Evolutionary conservation across 257 asterid species (phyloP).

Genomic region (Jacaranda mimosifolia): DNA sequence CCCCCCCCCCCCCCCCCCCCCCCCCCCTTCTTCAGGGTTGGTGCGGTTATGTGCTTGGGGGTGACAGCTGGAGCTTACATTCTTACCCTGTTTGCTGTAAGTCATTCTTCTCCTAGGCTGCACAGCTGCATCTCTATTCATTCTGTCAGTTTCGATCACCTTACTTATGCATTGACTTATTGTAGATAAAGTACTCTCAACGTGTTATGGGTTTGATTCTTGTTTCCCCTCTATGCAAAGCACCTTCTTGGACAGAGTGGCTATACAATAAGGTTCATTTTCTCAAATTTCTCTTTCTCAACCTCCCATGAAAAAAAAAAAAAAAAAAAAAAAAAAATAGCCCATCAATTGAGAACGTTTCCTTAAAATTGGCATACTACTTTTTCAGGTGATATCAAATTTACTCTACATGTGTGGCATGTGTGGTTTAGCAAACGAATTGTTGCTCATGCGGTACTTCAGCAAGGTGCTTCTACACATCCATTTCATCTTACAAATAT

Average conservation of each 20-base stretch:
- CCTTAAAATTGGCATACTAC: conserved; percentile 15
- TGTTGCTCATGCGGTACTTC: conserved; percentile 67
- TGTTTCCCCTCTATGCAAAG: conserved; percentile 73
- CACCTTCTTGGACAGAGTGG: conserved; percentile 84
- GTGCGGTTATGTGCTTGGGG: conserved; percentile 74
- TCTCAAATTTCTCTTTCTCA: conserved; percentile 22
- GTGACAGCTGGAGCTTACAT: conserved; percentile 77
- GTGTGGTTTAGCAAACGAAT: conserved; percentile 65
- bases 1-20: conserved; percentile 10
- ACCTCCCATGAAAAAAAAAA: neutral
- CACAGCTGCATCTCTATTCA: neutral
- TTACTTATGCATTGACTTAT: conserved; percentile 7
- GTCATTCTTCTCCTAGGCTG: conserved; percentile 32
- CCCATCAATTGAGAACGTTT: neutral
- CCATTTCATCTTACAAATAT: neutral
- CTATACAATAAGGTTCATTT: conserved; percentile 63
- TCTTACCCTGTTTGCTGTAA: conserved; percentile 69
- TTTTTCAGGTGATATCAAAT: conserved; percentile 67
- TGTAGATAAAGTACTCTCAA: conserved; percentile 62
- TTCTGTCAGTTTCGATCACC: conserved; percentile 12
- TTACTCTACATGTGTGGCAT: conserved; percentile 69
- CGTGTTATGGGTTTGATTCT: conserved; percentile 74
- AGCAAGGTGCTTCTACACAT: conserved; percentile 58
- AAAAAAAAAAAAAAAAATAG: no score
- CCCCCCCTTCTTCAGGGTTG: conserved; percentile 49